Conservation (phyloP, 192 early-diverging fungal species). For the Backusella sp. region DNA sequence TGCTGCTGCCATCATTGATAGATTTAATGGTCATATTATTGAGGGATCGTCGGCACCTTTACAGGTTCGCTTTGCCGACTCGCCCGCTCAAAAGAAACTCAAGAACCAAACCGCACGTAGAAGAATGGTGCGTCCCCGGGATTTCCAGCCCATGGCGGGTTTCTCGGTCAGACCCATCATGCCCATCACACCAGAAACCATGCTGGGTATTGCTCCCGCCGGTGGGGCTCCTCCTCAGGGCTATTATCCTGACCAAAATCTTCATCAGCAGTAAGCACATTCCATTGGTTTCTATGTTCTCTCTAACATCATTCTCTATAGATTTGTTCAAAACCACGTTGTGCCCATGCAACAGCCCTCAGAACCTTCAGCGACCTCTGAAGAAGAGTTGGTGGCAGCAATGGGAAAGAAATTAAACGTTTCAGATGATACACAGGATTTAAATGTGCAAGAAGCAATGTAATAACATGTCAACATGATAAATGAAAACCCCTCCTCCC, state of each 20-base stretch:
- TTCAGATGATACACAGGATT: not conserved
- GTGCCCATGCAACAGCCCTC: not conserved
- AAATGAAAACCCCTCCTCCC: not conserved
- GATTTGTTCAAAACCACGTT: slow-evolving; percentile 10
- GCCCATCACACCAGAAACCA: slow-evolving; percentile 48
- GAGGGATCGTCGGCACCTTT: slow-evolving; percentile 64
- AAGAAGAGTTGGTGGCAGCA: slow-evolving; percentile 4
- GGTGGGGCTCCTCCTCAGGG: not conserved
- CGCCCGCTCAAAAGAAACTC: slow-evolving; percentile 72
- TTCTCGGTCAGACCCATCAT: slow-evolving; percentile 26
- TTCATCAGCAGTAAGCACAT: slow-evolving; percentile 4
- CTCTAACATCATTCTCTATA: not conserved
- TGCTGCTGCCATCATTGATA: slow-evolving; percentile 66
- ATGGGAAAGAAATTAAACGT: slow-evolving; percentile 11
- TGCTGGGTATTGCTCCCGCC: slow-evolving; percentile 43
- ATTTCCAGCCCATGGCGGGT: slow-evolving; percentile 36
- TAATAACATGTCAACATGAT: not conserved
- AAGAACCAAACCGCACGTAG: slow-evolving; percentile 62
- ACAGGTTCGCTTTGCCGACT: slow-evolving; percentile 79
- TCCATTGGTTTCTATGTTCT: not conserved
- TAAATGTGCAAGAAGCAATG: slow-evolving; percentile 7
- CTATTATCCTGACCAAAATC: slow-evolving; percentile 9
- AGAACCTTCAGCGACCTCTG: not conserved
- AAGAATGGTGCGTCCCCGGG: slow-evolving; percentile 20
- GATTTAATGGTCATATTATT: slow-evolving; percentile 58